phyloP scores from a whole-genome alignment of 1,139 yeast genomes.

The Saccharomyces hybrid region DNA sequence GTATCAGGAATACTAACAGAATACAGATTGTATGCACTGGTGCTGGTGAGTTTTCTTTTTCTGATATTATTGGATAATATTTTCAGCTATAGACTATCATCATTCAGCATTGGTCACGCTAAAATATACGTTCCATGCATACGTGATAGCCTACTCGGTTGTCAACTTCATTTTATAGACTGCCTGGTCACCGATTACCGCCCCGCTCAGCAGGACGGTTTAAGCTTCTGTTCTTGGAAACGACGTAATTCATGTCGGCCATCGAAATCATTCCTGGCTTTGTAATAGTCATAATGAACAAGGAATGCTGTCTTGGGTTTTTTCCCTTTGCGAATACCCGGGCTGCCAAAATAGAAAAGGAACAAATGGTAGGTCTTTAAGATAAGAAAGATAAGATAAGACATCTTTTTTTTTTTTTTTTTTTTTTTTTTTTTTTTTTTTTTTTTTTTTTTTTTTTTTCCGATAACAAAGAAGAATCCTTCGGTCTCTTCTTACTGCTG shows the following conservation, averaged over 20 bases:
- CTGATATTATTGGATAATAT: not conserved
- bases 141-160: not conserved
- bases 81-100: not conserved
- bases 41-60: not conserved
- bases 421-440: too few relatives aligned
- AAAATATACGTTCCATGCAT: not conserved
- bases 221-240: not conserved
- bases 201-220: not conserved
- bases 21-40: not conserved
- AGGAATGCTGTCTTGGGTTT: too few relatives aligned
- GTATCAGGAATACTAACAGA: not conserved
- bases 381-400: not conserved
- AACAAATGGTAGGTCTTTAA: not conserved
- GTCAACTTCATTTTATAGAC: not conserved
- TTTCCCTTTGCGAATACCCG: not conserved
- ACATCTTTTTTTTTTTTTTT: too few relatives aligned
- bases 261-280: not conserved
- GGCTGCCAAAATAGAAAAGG: not conserved
- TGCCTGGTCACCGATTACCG: not conserved
- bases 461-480: not conserved
- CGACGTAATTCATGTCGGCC: not conserved
- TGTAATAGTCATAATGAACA: not conserved
- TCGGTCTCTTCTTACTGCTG: not conserved
- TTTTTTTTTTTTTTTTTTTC: too few relatives aligned
- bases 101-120: not conserved